Base-by-base conservation (phyloP, 2,329 filamentous ascomycete genomes). In the Diaporthe longicolla region DNA sequence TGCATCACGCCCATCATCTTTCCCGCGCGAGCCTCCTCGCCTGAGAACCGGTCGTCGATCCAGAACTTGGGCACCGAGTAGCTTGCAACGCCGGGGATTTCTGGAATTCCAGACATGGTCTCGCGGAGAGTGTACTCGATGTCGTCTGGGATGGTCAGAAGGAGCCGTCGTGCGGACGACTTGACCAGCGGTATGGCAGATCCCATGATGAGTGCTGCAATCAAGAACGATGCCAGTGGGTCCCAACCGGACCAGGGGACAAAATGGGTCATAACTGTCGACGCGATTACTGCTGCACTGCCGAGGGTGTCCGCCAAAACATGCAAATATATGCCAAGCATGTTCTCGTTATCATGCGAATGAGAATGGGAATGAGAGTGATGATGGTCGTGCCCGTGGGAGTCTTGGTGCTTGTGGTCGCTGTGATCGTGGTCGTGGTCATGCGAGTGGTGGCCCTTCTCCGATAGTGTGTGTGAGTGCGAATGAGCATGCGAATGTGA, bases 311-410 rank as follows among this genome's bases (percentile, higher is more conserved):
- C 97, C 8, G 97, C 97, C 37, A 98, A 88, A 68, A 99, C 94
- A 80, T 99, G 97, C 26, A 99, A 87, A 83, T 97, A 99, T 77
- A 99, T 98, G 17, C 97, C 97, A 78, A 97, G 85, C 95, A 99
- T 98, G 81, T 99, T 99, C 79, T 99, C 97, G 82, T 98, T 98
- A 76, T 95, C 93, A 79, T 95, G 93, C n/a, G 85, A 84, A 77
- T 91, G 88, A 26, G 79, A 84, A 77, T 91, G 81, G 13, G 48
- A 52, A 59, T 82, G 79, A 69, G 86, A 83, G 4, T 70, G 71
- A 50, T 83, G 63, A 71, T 80, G 79, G 40, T 71, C 72, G 35
- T 79, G 78, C 3, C 80, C 82, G 74, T 87, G 78, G 78, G 86
- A 83, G 13, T 89, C 85, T 1, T 77, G 78, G 57, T 87, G 82